Evolutionary conservation across 2,329 filamentous ascomycete genomes (phyloP), one percentile per base, ranked within the genome.

Genomic region (Fusarium miscanthi): DNA sequence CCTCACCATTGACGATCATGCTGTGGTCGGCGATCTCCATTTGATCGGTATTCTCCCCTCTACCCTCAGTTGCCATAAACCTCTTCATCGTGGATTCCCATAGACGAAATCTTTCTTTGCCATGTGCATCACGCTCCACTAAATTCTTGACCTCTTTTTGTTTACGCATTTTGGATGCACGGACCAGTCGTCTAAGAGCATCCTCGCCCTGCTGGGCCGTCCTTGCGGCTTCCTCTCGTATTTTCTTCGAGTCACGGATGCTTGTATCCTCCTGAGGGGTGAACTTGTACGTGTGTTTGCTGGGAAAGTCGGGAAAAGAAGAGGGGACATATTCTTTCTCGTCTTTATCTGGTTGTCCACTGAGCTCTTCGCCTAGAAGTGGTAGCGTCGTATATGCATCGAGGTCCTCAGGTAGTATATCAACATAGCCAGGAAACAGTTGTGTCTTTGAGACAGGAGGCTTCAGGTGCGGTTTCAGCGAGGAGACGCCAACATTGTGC

Each of bases 31-130:
- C 87, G 74, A 87, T 88, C 72, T 90, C 88, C 23, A 83, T 79
- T 45, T 83, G 78, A 33, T 82, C 82, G 19, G 80, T 79, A 37
- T 80, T 68, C 61, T 81, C 75, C 58, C 79, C 75, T 41, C 75
- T 74, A 42, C 74, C 64, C 60, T 81, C 76, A 66, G 70, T 72
- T 16, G 78, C 77, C 65, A 90, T 84, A 48, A 91, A 83, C 43
- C 87, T 85, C 56, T 85, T 85, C 89, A 91, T 91, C 2, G 88
- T 86, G 17, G 82, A 79, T 79, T 91, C 89, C 89, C 90, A 92
- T 8, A 90, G 80, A 11, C 87, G 81, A 74, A 91, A 88, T 21
- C 89, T 84, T 68, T 88, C 83, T 74, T 87, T 87, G 48, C 86
- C 87, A 25, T 85, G 81, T 5, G 81, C 77, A 73, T 89, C 85